Evolutionary conservation across 345 rosid species (phyloP), one percentile per base, ranked within the genome.

Genomic region (Abelmoschus esculentus): DNA sequence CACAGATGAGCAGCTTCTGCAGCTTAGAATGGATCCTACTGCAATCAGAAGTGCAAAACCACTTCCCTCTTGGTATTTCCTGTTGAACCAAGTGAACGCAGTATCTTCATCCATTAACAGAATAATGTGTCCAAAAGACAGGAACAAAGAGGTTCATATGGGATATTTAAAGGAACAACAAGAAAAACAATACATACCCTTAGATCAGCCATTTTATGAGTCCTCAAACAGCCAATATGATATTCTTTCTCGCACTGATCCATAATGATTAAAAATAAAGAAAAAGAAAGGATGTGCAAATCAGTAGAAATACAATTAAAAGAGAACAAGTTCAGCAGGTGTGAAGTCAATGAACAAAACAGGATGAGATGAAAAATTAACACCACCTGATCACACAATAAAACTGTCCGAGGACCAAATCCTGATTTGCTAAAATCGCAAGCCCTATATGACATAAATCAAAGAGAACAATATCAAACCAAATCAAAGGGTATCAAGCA

Each of bases 361-460:
- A 28, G 26, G 46, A 52, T 28, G 69, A 34, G 40, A 61, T 32
- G 47, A 61, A 38, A 64, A 64, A 76, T 44, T 36, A 61, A 66
- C 38, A 75, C 14, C 77, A 96, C 99, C 96, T 96, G 99, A 77
- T 96, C 99, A 82, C 99, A 96, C 15, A 96, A 78, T 77, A 96
- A 81, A 58, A 96, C 86, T 69, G 97, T 96, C 47, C 98, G 90
- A 46, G 98, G 97, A 78, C 98, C 98, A 78, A 96, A 96, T 73
- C 98, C 98, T 40, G 92, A 86, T 81, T 81, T 83, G 80, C 87
- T 85, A 78, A 92, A 96, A 83, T 96, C 98, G 79, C 84, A 86
- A 60, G 83, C 86, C 78, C 98, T 96, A 89, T 19, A 82, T 17
- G 64, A 63, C 66, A 70, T 31, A 29, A 14, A 66, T 65, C 5